phyloP scores from a whole-genome alignment of 768 basidiomycete genomes.

The Lactarius trivialis region DNA sequence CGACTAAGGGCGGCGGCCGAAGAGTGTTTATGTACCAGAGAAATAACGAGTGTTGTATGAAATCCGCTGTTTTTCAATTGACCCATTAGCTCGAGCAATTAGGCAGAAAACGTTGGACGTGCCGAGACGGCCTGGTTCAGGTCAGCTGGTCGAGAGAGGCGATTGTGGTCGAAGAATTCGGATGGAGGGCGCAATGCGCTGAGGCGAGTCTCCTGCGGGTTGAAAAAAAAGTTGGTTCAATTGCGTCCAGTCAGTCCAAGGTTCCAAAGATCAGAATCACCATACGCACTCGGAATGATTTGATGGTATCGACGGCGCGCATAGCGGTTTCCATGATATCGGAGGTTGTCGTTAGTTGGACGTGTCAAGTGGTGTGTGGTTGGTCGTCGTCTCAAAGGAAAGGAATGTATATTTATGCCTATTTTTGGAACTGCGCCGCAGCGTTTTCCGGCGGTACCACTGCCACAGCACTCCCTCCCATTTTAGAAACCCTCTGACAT shows the following conservation, averaged over 20 bases:
- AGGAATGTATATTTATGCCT: conserved; percentile 5
- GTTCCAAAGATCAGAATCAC: background rate
- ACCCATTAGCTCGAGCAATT: conserved; percentile 1
- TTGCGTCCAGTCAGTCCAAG: background rate
- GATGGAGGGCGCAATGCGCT: conserved; percentile 63
- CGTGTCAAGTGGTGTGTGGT: background rate
- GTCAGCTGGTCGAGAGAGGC: conserved; percentile 79
- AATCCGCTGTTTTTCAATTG: conserved; percentile 54
- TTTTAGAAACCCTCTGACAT: background rate
- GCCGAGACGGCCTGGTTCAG: conserved; percentile 73
- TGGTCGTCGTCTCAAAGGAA: background rate
- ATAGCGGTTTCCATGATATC: conserved; percentile 55
- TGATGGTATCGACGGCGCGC: conserved; percentile 62
- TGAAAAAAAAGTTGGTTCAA: background rate
- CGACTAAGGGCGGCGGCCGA: background rate
- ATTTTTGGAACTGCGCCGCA: conserved; percentile 21
- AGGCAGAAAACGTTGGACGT: conserved; percentile 30
- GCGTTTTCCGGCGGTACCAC: background rate
- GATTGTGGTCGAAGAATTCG: conserved; percentile 82
- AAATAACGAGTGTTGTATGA: conserved; percentile 92
- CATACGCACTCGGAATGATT: conserved; percentile 57
- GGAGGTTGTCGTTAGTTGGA: background rate
- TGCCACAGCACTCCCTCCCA: background rate
- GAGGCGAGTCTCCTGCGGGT: conserved; percentile 64
- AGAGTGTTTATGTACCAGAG: conserved; percentile 43